These are phyloP conservation scores for Endotrypanum monterogeii DNA, from an alignment of 208 protist genomes.

Conservation along the genomic window DNA sequence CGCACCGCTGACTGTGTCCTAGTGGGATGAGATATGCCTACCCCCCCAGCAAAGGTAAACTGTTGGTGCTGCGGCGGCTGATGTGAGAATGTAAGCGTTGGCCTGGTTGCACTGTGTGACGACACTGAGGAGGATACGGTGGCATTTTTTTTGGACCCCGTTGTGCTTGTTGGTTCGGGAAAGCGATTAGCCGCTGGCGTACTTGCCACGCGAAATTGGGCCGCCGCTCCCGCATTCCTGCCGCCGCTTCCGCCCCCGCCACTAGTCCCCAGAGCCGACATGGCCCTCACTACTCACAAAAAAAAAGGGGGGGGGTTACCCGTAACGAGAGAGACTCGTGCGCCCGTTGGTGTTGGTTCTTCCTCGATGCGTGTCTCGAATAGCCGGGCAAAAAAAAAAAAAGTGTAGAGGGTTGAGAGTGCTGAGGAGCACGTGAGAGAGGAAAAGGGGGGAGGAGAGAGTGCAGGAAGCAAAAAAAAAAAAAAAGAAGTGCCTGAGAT, in stretches of 20 bases:
- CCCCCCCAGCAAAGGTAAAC: background rate
- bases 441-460: background rate
- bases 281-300: background rate
- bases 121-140: background rate
- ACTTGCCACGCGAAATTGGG: background rate
- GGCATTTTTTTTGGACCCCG: background rate
- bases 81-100: background rate
- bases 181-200: background rate
- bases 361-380: too few species aligned
- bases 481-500: conserved; percentile 9
- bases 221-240: background rate
- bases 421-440: conserved; percentile 5
- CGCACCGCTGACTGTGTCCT: background rate
- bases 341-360: background rate
- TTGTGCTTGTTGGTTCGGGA: background rate
- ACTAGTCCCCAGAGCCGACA: background rate
- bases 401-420: background rate
- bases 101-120: background rate
- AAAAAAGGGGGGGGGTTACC: background rate
- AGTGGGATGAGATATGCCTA: background rate
- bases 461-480: conserved; percentile 18
- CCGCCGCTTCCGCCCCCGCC: background rate
- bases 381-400: too few species aligned
- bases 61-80: background rate
- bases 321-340: background rate